Base-by-base conservation (phyloP, 371 early-diverging fungal species). In the Rhizopus sp. region DNA sequence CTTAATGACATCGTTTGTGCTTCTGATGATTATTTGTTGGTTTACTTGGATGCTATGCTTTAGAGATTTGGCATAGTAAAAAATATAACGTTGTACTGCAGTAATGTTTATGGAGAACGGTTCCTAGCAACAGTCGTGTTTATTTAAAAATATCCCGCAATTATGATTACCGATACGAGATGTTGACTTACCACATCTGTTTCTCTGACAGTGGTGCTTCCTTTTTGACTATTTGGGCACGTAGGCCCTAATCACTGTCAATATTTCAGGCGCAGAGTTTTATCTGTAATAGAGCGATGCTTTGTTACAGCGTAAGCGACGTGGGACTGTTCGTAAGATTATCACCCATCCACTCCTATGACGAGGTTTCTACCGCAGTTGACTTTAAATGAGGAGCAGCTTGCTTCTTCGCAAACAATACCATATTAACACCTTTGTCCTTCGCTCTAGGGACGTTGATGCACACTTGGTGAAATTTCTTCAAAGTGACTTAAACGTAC, bases 381-480 rank as follows among this genome's bases (percentile, higher is more conserved):
- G 7, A 15, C 23, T 23, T 30, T 39, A 0, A 16, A 54, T 31
- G 62, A 62, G 13, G 9, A 44, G 7, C 45, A 39, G 16, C 41
- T 56, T 17, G 8, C 16, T 3, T 6, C 15, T 5, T 9, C 56
- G 7, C 62, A 62, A 23, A 50, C 32, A 45, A 9, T 42, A 55
- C 13, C 37, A 23, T 6, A 23, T 34, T 5, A 47, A 55, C 3
- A 55, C 30, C 3, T 23, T 16, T 8, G 39, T 51, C 4, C 31
- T 62, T 0, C 35, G 62, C 3, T 13, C 62, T 3, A 13, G 62
- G 4, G 5, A 4, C 58, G 31, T 2, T 63, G 57, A 54, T 32
- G 53, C 6, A 58, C 57, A 50, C 12, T 37, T 7, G 50, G 54
- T 33, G 62, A 62, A 15, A 38, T 7, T 5, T 56, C 62, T 10